Percentiles rank a stretch among this genome's conserved stretches.
phyloP scores from a whole-genome alignment of 345 rosid species.

The Syzygium aromaticum region DNA sequence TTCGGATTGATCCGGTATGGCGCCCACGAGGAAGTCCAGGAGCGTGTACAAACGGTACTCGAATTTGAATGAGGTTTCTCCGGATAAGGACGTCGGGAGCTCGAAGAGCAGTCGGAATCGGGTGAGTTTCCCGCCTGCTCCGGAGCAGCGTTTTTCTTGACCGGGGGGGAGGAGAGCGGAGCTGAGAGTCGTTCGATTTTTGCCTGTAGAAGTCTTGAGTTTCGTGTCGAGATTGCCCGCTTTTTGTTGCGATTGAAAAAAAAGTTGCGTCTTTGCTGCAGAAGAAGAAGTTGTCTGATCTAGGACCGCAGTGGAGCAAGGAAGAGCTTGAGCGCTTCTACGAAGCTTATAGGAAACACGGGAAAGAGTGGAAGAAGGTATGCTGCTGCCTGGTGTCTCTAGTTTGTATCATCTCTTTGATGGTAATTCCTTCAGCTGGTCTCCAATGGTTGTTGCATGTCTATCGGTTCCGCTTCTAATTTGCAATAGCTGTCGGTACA shows the following conservation, averaged over 20 bases:
- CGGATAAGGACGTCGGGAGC: constrained; percentile 45
- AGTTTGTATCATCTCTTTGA: not conserved
- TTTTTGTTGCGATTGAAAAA: not conserved
- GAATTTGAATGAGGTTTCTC: constrained; percentile 45
- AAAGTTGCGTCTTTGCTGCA: constrained; percentile 12
- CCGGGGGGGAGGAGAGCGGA: not conserved
- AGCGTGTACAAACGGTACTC: constrained; percentile 65
- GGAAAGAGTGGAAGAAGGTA: constrained; percentile 92
- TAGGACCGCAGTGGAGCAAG: constrained; percentile 90
- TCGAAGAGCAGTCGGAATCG: constrained; percentile 50
- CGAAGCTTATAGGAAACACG: constrained; percentile 73
- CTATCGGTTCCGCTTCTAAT: not conserved
- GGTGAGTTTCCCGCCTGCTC: constrained; percentile 29
- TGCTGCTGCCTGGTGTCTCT: not conserved
- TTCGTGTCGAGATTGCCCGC: not conserved
- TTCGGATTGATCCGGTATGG: constrained; percentile 25
- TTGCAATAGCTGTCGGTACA: not conserved
- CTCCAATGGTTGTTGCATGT: not conserved
- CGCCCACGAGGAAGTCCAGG: constrained; percentile 71
- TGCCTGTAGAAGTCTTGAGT: not conserved
- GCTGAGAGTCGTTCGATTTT: not conserved
- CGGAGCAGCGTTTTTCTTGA: not conserved
- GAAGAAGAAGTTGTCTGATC: constrained; percentile 77
- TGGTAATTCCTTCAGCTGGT: not conserved
- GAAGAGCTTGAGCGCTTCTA: constrained; percentile 85